phyloP scores from a whole-genome alignment of 305 asterid species.

The Fraxinus sp. region DNA sequence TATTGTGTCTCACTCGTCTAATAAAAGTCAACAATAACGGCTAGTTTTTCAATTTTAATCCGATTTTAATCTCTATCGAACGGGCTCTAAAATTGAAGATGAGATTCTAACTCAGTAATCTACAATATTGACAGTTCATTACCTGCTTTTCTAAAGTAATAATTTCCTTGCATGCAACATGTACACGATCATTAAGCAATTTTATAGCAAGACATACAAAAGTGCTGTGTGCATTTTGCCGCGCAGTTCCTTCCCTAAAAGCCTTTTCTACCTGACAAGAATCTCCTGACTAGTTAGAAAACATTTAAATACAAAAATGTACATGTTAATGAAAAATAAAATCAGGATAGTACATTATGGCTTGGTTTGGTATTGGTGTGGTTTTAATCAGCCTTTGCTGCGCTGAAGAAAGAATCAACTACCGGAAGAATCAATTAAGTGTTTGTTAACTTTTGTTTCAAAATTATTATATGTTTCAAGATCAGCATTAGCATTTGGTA shows the following conservation, averaged over 20 bases:
- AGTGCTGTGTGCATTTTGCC: slow-evolving; percentile 97
- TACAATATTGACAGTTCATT: slow-evolving; percentile 23
- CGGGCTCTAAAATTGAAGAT: slow-evolving; percentile 10
- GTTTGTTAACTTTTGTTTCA: background rate
- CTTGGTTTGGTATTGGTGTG: background rate
- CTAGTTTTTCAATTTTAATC: too few species aligned
- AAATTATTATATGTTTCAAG: background rate
- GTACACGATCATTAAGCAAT: slow-evolving; percentile 86
- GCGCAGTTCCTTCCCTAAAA: slow-evolving; percentile 98
- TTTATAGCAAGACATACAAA: slow-evolving; percentile 91
- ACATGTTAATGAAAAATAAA: background rate
- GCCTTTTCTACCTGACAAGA: slow-evolving; percentile 89
- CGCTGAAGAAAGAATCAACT: background rate
- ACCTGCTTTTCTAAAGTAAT: slow-evolving; percentile 96
- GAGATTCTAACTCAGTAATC: slow-evolving; percentile 18
- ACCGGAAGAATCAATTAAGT: background rate
- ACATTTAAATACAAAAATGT: slow-evolving; percentile 8
- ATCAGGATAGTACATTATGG: background rate
- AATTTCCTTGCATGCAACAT: slow-evolving; percentile 96
- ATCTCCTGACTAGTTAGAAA: slow-evolving; percentile 23
- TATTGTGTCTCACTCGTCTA: too few species aligned
- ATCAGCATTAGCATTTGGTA: background rate
- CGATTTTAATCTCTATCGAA: too few species aligned
- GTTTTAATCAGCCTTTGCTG: background rate
- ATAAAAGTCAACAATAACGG: too few species aligned